phyloP scores from a whole-genome alignment of 257 asterid genomes.

The Scutellaria baicalensis region DNA sequence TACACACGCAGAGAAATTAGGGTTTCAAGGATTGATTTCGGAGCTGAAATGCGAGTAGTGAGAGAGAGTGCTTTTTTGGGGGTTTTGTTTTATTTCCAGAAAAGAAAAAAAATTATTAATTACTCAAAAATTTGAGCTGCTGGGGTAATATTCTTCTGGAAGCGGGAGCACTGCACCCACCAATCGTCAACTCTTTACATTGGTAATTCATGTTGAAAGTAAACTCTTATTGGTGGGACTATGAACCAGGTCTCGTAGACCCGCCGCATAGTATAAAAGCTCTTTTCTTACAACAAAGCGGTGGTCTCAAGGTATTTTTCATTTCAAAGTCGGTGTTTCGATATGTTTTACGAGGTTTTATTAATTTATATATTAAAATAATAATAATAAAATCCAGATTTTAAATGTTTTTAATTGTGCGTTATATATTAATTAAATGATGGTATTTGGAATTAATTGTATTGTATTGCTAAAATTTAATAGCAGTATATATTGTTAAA shows the following conservation, averaged over 20 bases:
- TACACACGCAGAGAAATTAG: conserved; percentile 1
- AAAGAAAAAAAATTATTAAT: not conserved
- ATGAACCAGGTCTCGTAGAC: not conserved
- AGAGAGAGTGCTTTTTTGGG: too few species aligned
- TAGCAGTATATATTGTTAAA: too few species aligned
- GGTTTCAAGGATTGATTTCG: conserved; percentile 19
- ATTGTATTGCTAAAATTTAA: too few species aligned
- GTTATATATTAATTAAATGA: too few species aligned
- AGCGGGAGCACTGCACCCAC: not conserved
- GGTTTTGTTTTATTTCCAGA: not conserved
- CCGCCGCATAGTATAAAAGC: not conserved
- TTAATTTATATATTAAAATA: too few species aligned
- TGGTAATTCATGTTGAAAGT: not conserved
- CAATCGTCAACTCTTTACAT: not conserved
- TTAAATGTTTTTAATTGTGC: too few species aligned
- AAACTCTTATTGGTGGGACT: not conserved
- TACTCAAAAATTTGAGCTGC: not conserved
- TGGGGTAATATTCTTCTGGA: not conserved
- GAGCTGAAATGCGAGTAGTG: not conserved
- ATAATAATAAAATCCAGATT: too few species aligned
- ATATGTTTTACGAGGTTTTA: too few species aligned
- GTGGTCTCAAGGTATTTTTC: too few species aligned
- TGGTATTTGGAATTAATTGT: too few species aligned
- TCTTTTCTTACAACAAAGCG: too few species aligned
- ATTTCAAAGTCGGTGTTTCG: too few species aligned